These are phyloP conservation scores for Xerocomellus amylosporus DNA, from an alignment of 768 basidiomycete genomes.

Conservation along the genomic window DNA sequence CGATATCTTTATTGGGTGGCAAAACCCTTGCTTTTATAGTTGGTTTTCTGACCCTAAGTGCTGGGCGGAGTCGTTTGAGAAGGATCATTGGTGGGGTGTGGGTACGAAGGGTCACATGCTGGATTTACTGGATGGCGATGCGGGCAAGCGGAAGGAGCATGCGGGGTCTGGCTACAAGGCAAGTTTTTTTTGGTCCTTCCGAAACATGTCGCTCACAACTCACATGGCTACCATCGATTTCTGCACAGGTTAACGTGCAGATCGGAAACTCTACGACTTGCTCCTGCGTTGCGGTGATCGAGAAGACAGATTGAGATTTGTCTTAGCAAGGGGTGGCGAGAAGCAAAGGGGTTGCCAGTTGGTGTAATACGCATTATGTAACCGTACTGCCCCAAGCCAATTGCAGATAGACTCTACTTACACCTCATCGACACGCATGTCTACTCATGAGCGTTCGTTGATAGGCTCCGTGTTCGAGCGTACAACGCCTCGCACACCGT, in stretches of 20 bases:
- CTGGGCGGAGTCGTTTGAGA: background rate
- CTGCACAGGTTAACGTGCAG: background rate
- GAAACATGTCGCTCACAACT: too few species aligned
- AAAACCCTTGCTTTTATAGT: background rate
- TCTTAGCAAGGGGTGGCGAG: too few species aligned
- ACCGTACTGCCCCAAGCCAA: background rate
- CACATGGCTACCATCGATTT: background rate
- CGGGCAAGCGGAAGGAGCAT: background rate
- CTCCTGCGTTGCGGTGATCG: background rate
- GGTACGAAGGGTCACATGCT: background rate
- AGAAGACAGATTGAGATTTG: too few species aligned
- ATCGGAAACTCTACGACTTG: background rate
- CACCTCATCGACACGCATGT: constrained; percentile 14
- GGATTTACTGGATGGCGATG: background rate
- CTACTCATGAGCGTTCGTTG: constrained; percentile 27
- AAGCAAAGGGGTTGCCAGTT: too few species aligned
- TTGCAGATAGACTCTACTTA: background rate
- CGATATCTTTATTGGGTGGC: background rate
- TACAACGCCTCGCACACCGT: constrained; percentile 24
- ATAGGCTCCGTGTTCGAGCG: constrained; percentile 51
- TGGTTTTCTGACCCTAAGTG: background rate
- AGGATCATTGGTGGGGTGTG: background rate
- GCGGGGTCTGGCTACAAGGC: background rate
- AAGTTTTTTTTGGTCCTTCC: background rate
- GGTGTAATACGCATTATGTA: too few species aligned